Evolutionary conservation across 192 early-diverging fungal species (phyloP), one percentile per base, ranked within the genome.

Genomic region (Cladochytrium replicatum): DNA sequence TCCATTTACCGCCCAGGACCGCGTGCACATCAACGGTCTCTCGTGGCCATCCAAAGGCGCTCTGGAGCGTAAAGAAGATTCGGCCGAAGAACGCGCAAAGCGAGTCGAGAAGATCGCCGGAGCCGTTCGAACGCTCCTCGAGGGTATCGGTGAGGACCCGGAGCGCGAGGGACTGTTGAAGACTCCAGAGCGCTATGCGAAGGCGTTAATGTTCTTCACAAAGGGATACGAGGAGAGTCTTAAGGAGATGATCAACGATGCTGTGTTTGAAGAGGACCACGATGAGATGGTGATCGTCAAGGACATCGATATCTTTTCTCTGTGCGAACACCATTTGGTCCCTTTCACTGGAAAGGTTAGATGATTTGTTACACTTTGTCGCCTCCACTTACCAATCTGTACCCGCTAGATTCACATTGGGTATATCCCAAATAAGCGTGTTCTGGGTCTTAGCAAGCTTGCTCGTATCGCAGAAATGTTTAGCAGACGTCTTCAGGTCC

Each of bases 281-380:
- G 91, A 96, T 45, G 96, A 97, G 57, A 99, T 99, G 96, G 96
- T 99, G 11, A 92, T 99, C 65, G 96, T 99, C 13, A 89, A 85
- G 55, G 82, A 96, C 67, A 93, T 99, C 43, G 87, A 93, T 51
- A 78, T 97, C 4, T 93, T 89, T 60, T 93, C 89, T 3, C 65
- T 99, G 48, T 99, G 96, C 64, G 96, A 99, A 68, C 96, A 99
- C 65, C 96, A 99, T 53, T 75, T 97, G 74, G 93, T 99, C 0
- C 96, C 96, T 23, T 96, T 99, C 57, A 83, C 82, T 52, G 96
- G 96, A 50, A 99, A 92, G 74, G 89, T 86, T 63, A 25, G 42
- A 26, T 11, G 4, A 4, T 7, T 27, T 3, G 29, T 24, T n/a
- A 7, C 23, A 38, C 3, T 45, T 22, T 21, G 31, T 17, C 45